Evolutionary conservation across 306 rosid species (phyloP).

Genomic region (Ochetophila trinervis): DNA sequence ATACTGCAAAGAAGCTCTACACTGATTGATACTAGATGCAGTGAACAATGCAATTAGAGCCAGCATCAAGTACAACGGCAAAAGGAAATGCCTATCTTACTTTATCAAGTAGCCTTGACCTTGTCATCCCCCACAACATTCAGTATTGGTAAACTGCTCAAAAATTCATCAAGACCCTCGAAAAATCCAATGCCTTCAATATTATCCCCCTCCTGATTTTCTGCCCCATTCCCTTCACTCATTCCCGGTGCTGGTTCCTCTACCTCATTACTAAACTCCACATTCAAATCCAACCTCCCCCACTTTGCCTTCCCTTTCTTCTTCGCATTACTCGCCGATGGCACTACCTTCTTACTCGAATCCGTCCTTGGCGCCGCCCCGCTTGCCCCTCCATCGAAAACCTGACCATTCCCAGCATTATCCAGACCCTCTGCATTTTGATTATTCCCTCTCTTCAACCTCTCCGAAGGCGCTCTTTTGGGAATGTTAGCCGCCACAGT

Average conservation of each 20-base stretch:
- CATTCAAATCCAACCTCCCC: constrained; percentile 93
- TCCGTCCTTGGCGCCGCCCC: constrained; percentile 34
- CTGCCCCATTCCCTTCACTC: constrained; percentile 46
- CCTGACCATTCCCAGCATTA: constrained; percentile 37
- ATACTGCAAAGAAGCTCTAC: constrained; percentile 30
- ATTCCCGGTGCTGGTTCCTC: constrained; percentile 56
- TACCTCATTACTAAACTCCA: constrained; percentile 89
- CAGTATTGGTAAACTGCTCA: constrained; percentile 83
- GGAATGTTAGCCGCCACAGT: constrained; percentile 15
- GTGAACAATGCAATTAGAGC: constrained; percentile 18
- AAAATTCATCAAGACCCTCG: constrained; percentile 95
- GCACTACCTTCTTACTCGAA: constrained; percentile 41
- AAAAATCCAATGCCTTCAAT: constrained; percentile 86
- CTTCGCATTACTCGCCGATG: constrained; percentile 29
- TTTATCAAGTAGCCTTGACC: constrained; percentile 65
- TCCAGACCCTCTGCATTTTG: constrained; percentile 28
- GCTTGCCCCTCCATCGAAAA: constrained; percentile 20
- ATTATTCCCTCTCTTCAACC: constrained; percentile 37
- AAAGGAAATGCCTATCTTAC: constrained; percentile 35
- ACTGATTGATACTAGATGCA: constrained; percentile 6
- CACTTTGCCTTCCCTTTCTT: constrained; percentile 61
- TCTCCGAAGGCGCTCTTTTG: constrained; percentile 29
- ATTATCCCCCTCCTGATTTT: constrained; percentile 62
- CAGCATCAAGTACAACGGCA: constrained; percentile 37
- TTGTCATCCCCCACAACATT: constrained; percentile 82